A percentile compares a stretch with the other conserved stretches of the same genome.
Conservation (phyloP, 2,329 filamentous ascomycete genomes). For the Diaporthe velutina region DNA sequence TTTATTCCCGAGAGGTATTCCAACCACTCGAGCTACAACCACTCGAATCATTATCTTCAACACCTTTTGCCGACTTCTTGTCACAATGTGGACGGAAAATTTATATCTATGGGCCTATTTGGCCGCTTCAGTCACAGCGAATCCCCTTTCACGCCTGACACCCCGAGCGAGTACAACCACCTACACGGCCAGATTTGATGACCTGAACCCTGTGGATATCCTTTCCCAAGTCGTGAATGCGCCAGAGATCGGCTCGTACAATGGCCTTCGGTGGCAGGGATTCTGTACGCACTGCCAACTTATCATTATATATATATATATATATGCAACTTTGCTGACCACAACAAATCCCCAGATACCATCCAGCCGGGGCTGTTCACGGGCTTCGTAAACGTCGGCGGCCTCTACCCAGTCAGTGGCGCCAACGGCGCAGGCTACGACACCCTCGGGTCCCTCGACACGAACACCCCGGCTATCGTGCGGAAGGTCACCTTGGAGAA, state of each 20-base stretch:
- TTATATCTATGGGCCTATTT: background rate
- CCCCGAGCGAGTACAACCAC: background rate
- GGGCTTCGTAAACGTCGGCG: background rate
- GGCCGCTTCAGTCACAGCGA: background rate
- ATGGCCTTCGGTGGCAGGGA: constrained; percentile 2
- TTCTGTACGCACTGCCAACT: background rate
- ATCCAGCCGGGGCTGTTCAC: background rate
- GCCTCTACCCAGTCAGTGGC: background rate
- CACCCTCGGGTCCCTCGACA: constrained; percentile 15
- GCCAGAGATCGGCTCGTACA: constrained; percentile 5
- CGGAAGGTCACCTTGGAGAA: background rate
- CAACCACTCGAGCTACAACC: background rate
- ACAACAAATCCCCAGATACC: background rate
- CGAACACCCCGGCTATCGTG: background rate
- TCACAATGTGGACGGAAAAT: background rate
- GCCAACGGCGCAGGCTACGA: background rate
- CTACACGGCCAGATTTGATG: background rate
- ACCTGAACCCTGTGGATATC: background rate
- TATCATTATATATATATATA: background rate
- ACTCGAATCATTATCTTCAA: background rate
- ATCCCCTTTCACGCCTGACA: background rate
- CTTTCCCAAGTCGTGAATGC: background rate
- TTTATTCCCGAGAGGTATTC: background rate
- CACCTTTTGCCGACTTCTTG: background rate
- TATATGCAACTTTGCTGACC: background rate